Evolutionary conservation across 768 basidiomycete species (phyloP), one percentile per base, ranked within the genome.

Genomic region (Rhodotorula kratochvilovae): DNA sequence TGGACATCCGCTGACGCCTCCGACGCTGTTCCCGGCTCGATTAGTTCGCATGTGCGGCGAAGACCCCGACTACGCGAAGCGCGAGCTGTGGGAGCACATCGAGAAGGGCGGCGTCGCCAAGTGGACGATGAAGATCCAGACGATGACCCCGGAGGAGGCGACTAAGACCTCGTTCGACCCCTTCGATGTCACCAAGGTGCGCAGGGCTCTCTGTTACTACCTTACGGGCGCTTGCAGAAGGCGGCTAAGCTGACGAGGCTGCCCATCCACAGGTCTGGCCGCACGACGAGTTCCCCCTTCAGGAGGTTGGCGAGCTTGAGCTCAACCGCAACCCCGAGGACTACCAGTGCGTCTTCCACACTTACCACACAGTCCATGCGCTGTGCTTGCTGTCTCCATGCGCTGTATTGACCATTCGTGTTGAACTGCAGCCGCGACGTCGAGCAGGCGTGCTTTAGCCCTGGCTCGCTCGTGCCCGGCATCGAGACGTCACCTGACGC

Each of bases 31-130:
- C n/a, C n/a, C n/a, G n/a, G n/a, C n/a, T n/a, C n/a, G n/a, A n/a
- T n/a, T n/a, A n/a, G n/a, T n/a, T n/a, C n/a, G n/a, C n/a, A 72
- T 70, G 29, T 64, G 68, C 46, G 80, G 80, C 57, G 65, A 77
- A 33, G 78, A 80, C 62, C 78, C 79, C 8, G 80, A 80, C 63
- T 79, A 74, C 64, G 65, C 77, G n/a, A 79, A 79, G 76, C 62
- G 78, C 43, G 77, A 80, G 33, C 68, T 80, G 29, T 80, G 69
- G 65, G 78, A 80, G 64, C 76, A 76, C 25, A 77, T 80, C 72
- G 72, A 79, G 23, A 70, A 70, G 19, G 80, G 80, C 39, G 78
- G 74, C 17, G 68, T 50, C 21, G 59, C 51, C 27, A 43, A 54
- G 4, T 80, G 79, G 79, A 80, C 77, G 31, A 71, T 79, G 75